A percentile compares a stretch with the other conserved stretches of the same genome.
Evolutionary conservation across 1,284 basidiomycete species (phyloP).

Genomic region (Baeospora myosura): DNA sequence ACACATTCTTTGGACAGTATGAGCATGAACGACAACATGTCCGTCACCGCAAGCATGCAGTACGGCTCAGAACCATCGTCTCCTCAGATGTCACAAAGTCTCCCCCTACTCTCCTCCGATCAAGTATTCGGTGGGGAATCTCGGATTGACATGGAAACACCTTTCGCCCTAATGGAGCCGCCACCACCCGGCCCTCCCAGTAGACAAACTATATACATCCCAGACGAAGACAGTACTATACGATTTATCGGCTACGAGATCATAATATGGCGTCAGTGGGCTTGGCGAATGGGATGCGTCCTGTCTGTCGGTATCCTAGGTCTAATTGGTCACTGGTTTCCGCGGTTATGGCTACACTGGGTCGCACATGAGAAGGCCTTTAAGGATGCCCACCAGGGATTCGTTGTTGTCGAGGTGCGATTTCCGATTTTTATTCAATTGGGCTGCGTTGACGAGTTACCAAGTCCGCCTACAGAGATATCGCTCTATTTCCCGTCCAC

Average conservation of each 20-base stretch:
- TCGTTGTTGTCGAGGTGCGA: conserved; percentile 86
- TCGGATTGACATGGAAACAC: conserved; percentile 68
- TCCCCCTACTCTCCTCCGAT: conserved; percentile 66
- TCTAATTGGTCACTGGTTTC: conserved; percentile 90
- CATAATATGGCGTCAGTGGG: conserved; percentile 50
- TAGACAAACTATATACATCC: conserved; percentile 81
- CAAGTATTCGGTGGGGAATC: conserved; percentile 75
- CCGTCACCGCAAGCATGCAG: conserved; percentile 49
- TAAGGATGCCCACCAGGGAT: conserved; percentile 60
- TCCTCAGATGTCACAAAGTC: conserved; percentile 41
- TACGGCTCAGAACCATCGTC: conserved; percentile 65
- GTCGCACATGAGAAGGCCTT: conserved; percentile 85
- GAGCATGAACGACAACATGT: conserved; percentile 29
- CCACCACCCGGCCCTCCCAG: conserved; percentile 73
- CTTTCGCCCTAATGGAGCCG: conserved; percentile 50
- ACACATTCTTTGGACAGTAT: conserved; percentile 22
- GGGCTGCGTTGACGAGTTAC: conserved; percentile 11
- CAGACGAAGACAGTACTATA: conserved; percentile 88
- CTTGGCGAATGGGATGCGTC: conserved; percentile 73
- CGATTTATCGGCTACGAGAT: conserved; percentile 88
- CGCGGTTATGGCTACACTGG: conserved; percentile 82
- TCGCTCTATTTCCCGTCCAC: conserved; percentile 69
- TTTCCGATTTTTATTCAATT: conserved; percentile 3
- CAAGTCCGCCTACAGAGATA: conserved; percentile 77
- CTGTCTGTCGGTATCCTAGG: conserved; percentile 72